phyloP scores from a whole-genome alignment of 208 protist species.

The Crithidia acanthocephali region DNA sequence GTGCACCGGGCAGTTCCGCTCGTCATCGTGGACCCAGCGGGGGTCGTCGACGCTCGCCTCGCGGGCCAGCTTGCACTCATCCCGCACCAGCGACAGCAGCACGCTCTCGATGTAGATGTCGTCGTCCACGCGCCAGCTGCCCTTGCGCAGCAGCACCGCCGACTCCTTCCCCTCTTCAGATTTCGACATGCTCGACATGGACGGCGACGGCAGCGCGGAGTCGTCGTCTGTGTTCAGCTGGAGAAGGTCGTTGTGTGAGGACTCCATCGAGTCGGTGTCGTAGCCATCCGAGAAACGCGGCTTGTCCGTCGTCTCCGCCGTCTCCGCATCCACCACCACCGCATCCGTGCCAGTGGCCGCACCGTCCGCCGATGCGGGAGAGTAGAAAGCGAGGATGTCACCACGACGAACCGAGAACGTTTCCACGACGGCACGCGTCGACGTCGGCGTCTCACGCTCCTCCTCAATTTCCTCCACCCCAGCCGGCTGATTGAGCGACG shows the following conservation, averaged over 20 bases:
- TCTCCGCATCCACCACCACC: neutral
- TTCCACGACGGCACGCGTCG: slow-evolving; percentile 13
- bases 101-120: slow-evolving; percentile 59
- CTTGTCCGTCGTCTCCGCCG: neutral
- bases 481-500: neutral
- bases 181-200: neutral
- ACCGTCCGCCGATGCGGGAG: neutral
- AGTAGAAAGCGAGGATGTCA: slow-evolving; percentile 51
- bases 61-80: slow-evolving; percentile 71
- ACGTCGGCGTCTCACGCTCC: neutral
- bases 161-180: neutral
- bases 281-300: neutral
- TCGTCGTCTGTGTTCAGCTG: slow-evolving; percentile 17
- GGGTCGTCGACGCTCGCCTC: slow-evolving; percentile 57
- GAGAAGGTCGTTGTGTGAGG: neutral
- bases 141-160: slow-evolving; percentile 11
- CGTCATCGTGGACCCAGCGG: slow-evolving; percentile 50
- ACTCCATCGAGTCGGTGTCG: slow-evolving; percentile 8
- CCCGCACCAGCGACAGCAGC: slow-evolving; percentile 63
- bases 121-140: slow-evolving; percentile 51
- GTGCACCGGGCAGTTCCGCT: slow-evolving; percentile 34
- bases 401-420: slow-evolving; percentile 38
- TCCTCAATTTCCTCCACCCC: neutral
- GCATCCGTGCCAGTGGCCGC: too few species aligned
- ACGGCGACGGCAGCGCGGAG: neutral